Percentiles rank a stretch among this genome's conserved stretches.
Conservation (phyloP, 2,329 filamentous ascomycete genomes). For the Daldinia eschscholtzii region DNA sequence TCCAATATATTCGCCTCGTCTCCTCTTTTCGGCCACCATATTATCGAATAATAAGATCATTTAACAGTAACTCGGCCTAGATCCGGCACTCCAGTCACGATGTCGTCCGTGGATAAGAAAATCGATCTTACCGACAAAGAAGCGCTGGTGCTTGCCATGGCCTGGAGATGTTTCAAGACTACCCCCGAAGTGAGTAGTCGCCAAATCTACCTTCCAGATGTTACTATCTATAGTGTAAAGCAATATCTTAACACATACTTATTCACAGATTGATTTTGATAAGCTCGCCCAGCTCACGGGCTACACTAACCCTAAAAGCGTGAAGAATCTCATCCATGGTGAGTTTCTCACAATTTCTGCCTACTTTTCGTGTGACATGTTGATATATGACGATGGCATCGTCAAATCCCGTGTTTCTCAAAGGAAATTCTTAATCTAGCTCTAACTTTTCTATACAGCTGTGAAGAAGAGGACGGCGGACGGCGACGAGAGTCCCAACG, state of each 20-base stretch:
- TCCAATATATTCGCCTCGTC: neutral
- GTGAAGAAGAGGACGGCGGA: conserved; percentile 32
- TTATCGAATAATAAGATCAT: neutral
- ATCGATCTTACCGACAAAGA: conserved; percentile 41
- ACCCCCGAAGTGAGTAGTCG: conserved; percentile 36
- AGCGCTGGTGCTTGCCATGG: conserved; percentile 30
- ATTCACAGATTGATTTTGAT: conserved; percentile 35
- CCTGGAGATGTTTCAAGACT: conserved; percentile 40
- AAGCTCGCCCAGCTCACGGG: conserved; percentile 43
- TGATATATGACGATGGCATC: neutral
- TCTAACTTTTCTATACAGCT: conserved; percentile 22
- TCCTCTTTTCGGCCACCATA: neutral
- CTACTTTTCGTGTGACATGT: neutral
- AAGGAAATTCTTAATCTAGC: neutral
- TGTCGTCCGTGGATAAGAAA: conserved; percentile 33
- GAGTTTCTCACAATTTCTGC: conserved; percentile 20
- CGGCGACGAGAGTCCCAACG: conserved; percentile 17
- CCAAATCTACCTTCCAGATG: neutral
- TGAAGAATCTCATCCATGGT: conserved; percentile 36
- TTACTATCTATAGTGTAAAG: neutral
- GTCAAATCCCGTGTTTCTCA: neutral
- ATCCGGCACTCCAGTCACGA: neutral
- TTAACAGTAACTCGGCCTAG: neutral
- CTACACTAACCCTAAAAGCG: conserved; percentile 39
- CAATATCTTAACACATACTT: conserved; percentile 14